A percentile compares a stretch with the other conserved stretches of the same genome.
Evolutionary conservation across 148 eudicot species (phyloP).

Genomic region (Rhododendron williamsianum): DNA sequence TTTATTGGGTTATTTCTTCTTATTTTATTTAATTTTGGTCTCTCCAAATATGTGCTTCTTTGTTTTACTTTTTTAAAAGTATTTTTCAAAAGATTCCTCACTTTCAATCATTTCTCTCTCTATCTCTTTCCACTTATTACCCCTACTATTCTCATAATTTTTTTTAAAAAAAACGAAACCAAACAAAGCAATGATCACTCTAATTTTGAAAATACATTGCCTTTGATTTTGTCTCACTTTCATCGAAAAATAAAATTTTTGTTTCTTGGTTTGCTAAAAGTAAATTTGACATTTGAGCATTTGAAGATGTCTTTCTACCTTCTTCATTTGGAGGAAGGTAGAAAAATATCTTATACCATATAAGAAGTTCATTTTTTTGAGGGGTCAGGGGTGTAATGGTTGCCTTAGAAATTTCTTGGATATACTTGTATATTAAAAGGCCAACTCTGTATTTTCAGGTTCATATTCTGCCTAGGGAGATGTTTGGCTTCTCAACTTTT

Average conservation of each 20-base stretch:
- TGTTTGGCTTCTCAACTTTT: conserved; percentile 87
- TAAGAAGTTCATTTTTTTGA: too few relatives aligned
- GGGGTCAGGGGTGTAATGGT: too few relatives aligned
- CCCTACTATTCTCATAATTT: too few relatives aligned
- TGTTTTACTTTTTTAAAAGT: too few relatives aligned
- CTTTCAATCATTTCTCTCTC: too few relatives aligned
- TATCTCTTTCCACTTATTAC: too few relatives aligned
- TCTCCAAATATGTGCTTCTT: not conserved
- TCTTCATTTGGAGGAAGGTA: too few relatives aligned
- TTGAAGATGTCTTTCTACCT: not conserved
- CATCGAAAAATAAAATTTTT: not conserved
- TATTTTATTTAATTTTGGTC: not conserved
- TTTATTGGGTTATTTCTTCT: not conserved
- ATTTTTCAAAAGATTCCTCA: too few relatives aligned
- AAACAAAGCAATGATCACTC: not conserved
- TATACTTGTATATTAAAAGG: not conserved
- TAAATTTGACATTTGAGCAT: not conserved
- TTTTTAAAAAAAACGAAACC: too few relatives aligned
- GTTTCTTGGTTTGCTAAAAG: not conserved
- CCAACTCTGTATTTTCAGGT: conserved; percentile 38
- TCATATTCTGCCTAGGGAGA: conserved; percentile 90
- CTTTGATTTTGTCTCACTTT: not conserved
- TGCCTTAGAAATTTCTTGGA: not conserved
- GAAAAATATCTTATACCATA: too few relatives aligned
- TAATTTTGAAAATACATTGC: not conserved